These are phyloP conservation scores for Populus hybrid DNA, from an alignment of 441 rosid genomes.

Conservation along the genomic window DNA sequence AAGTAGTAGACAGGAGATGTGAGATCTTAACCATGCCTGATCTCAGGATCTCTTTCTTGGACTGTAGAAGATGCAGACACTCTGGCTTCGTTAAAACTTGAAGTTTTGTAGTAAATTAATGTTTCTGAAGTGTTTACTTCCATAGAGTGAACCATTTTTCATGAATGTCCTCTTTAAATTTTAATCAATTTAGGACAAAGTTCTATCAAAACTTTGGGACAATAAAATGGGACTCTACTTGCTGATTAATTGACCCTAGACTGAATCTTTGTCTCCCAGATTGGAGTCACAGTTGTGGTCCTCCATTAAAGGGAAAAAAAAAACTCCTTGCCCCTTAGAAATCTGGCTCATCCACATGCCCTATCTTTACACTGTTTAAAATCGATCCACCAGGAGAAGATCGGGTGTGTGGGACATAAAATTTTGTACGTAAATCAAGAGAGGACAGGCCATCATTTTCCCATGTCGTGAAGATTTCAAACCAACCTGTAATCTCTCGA, in stretches of 20 bases:
- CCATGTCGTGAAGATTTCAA: slow-evolving; percentile 1
- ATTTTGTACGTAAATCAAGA: neutral
- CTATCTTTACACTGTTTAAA: neutral
- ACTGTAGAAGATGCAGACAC: too few species aligned
- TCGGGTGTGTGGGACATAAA: slow-evolving; percentile 11
- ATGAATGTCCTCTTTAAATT: too few species aligned
- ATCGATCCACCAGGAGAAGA: slow-evolving; percentile 5
- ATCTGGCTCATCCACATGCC: slow-evolving; percentile 12
- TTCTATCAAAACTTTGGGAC: neutral
- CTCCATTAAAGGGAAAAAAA: too few species aligned
- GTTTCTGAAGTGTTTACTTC: too few species aligned
- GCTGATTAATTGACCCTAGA: neutral
- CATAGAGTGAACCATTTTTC: too few species aligned
- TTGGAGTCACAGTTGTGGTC: too few species aligned
- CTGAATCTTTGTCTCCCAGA: neutral
- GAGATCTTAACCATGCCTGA: too few species aligned
- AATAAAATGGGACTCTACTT: neutral
- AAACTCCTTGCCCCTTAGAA: neutral
- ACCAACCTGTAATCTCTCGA: neutral
- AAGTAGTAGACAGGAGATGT: too few species aligned
- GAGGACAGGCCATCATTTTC: slow-evolving; percentile 11
- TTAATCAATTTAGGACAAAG: too few species aligned
- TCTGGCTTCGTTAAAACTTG: too few species aligned
- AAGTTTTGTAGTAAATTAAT: too few species aligned
- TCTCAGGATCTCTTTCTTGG: too few species aligned